Evolutionary conservation across 345 rosid species (phyloP).

Genomic region (Linum lewisii): DNA sequence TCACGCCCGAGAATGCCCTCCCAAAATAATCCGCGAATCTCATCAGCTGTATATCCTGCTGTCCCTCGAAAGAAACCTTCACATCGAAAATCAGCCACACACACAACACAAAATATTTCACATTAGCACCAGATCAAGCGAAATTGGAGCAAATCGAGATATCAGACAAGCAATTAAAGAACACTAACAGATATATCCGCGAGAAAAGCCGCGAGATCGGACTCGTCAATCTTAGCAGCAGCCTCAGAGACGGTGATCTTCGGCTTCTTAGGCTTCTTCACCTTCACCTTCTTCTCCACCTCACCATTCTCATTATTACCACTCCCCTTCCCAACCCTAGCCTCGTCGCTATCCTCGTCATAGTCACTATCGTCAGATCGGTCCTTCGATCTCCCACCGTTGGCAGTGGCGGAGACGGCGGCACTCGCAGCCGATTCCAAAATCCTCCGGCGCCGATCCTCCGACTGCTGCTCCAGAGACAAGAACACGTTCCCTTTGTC

Average conservation of each 20-base stretch:
- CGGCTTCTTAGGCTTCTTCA: slow-evolving; percentile 61
- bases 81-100: slow-evolving; percentile 1
- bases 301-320: slow-evolving; percentile 23
- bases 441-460: slow-evolving; percentile 41
- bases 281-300: slow-evolving; percentile 33
- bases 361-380: slow-evolving; percentile 31
- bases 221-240: slow-evolving; percentile 44
- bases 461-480: slow-evolving; percentile 41
- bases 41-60: slow-evolving; percentile 56
- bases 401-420: slow-evolving; percentile 13
- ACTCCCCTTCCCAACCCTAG: slow-evolving; percentile 17
- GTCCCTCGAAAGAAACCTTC: slow-evolving; percentile 38
- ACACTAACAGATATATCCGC: slow-evolving; percentile 33
- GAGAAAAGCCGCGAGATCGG: slow-evolving; percentile 47
- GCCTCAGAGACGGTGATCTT: slow-evolving; percentile 60
- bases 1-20: slow-evolving; percentile 41
- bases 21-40: slow-evolving; percentile 65
- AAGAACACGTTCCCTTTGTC: slow-evolving; percentile 31
- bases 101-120: slow-evolving; percentile 4
- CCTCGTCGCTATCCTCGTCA: slow-evolving; percentile 35
- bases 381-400: slow-evolving; percentile 24
- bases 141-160: background rate
- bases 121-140: background rate
- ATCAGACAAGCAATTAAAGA: background rate
- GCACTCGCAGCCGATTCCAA: slow-evolving; percentile 25